Conservation (phyloP, 2,329 filamentous ascomycete genomes). For the Pestalotiopsis sp. region DNA sequence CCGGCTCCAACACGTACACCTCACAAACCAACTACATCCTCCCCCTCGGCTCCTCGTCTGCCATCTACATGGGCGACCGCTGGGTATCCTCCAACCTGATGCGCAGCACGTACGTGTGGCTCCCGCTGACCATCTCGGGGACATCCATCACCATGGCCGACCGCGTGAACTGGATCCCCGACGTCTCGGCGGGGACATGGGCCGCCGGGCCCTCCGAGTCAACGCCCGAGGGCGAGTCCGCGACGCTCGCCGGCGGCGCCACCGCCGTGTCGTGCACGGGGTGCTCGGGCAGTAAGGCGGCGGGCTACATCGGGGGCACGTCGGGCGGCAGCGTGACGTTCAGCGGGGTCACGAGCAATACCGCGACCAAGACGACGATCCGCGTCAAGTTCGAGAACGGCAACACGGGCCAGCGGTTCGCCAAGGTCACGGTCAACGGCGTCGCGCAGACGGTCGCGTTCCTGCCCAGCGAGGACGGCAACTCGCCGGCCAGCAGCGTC, state of each 20-base stretch:
- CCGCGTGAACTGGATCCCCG: constrained; percentile 55
- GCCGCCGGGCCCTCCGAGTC: constrained; percentile 45
- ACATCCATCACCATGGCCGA: constrained; percentile 53
- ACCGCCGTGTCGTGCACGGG: constrained; percentile 46
- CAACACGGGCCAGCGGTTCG: constrained; percentile 52
- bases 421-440: constrained; percentile 58
- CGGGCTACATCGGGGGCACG: constrained; percentile 57
- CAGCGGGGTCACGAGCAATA: constrained; percentile 42
- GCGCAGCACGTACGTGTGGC: constrained; percentile 65
- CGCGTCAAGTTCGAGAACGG: constrained; percentile 59
- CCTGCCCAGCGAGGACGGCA: constrained; percentile 46
- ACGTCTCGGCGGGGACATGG: constrained; percentile 45
- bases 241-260: constrained; percentile 46
- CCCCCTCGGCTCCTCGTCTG: constrained; percentile 33
- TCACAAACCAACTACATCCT: constrained; percentile 65
- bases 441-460: constrained; percentile 54
- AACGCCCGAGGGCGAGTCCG: constrained; percentile 53
- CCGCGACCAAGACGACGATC: constrained; percentile 49
- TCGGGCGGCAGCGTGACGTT: constrained; percentile 50
- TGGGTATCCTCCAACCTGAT: constrained; percentile 64
- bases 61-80: constrained; percentile 68
- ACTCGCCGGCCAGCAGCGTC: constrained; percentile 45
- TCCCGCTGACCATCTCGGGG: constrained; percentile 57
- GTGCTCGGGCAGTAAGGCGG: constrained; percentile 51
- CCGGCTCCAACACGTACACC: constrained; percentile 57